Evolutionary conservation across 2,329 filamentous ascomycete species (phyloP).

Genomic region (Xylaria sp.): DNA sequence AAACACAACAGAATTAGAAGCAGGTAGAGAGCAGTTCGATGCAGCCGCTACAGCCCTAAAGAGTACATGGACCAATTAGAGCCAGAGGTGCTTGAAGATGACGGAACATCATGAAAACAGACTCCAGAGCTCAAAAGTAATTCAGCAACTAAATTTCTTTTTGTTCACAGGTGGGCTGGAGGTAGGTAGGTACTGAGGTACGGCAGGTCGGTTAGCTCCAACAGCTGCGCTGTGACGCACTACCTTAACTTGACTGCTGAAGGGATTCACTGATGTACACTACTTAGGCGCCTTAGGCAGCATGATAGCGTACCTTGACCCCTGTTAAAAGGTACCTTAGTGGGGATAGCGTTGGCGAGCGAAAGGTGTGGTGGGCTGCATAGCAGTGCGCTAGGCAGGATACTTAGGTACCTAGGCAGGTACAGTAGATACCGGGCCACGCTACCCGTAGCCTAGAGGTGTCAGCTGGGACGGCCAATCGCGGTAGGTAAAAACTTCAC

Average conservation of each 20-base stretch:
- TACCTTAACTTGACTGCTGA: too few species aligned
- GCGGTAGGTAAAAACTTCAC: not conserved
- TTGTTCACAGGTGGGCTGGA: not conserved
- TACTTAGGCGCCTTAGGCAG: not conserved
- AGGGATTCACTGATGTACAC: not conserved
- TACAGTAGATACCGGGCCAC: not conserved
- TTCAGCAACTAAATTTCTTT: conserved; percentile 7
- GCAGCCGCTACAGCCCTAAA: not conserved
- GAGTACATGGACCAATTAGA: not conserved
- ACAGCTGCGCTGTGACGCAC: not conserved
- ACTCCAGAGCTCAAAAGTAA: not conserved
- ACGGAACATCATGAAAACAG: not conserved
- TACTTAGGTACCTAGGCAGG: too few species aligned
- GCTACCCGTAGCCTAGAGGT: not conserved
- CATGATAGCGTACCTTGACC: too few species aligned
- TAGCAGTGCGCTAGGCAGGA: not conserved
- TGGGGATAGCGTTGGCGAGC: too few species aligned
- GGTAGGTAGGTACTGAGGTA: too few species aligned
- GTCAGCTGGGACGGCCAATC: conserved; percentile 2
- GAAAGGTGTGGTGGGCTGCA: not conserved
- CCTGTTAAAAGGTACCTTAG: not conserved
- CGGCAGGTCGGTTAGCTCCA: not conserved
- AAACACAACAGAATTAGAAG: not conserved
- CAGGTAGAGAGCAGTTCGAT: not conserved
- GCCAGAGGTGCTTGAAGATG: not conserved